Evolutionary conservation across 2,329 filamentous ascomycete genomes (phyloP).

Genomic region (Neonectria sp.): DNA sequence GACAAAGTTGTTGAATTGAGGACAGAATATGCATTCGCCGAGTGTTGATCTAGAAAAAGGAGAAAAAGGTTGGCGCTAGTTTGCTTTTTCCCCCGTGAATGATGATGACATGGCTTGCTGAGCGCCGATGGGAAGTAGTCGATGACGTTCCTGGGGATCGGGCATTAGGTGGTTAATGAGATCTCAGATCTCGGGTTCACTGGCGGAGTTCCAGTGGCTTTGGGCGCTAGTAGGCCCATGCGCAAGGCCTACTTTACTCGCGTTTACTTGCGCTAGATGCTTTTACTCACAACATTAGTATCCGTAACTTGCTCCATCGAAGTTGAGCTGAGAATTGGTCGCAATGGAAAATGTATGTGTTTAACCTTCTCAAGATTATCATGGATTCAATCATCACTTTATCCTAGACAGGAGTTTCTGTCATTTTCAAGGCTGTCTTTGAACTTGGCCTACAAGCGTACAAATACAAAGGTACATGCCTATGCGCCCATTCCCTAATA

Average conservation of each 20-base stretch:
- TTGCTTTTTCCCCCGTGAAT: constrained; percentile 28
- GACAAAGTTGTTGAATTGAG: background rate
- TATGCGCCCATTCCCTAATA: too few species aligned
- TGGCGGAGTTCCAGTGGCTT: constrained; percentile 21
- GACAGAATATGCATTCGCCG: background rate
- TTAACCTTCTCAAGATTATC: too few species aligned
- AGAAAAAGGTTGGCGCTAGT: constrained; percentile 7
- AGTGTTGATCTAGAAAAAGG: background rate
- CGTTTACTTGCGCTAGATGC: background rate
- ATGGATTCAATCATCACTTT: too few species aligned
- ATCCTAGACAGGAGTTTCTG: too few species aligned
- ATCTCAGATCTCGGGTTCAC: constrained; percentile 40
- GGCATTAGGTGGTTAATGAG: constrained; percentile 31
- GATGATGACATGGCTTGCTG: constrained; percentile 45
- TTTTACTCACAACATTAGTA: background rate
- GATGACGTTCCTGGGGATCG: constrained; percentile 52
- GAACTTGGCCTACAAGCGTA: too few species aligned
- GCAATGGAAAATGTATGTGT: too few species aligned
- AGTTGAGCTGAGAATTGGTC: background rate
- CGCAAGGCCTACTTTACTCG: background rate
- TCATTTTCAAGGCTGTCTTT: too few species aligned
- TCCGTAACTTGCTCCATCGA: too few species aligned
- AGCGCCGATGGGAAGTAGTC: constrained; percentile 51
- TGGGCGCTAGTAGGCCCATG: constrained; percentile 10
- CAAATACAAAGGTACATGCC: too few species aligned